These are phyloP conservation scores for Aspergillus nanangensis DNA, from an alignment of 495 filamentous ascomycete genomes.

Conservation along the genomic window DNA sequence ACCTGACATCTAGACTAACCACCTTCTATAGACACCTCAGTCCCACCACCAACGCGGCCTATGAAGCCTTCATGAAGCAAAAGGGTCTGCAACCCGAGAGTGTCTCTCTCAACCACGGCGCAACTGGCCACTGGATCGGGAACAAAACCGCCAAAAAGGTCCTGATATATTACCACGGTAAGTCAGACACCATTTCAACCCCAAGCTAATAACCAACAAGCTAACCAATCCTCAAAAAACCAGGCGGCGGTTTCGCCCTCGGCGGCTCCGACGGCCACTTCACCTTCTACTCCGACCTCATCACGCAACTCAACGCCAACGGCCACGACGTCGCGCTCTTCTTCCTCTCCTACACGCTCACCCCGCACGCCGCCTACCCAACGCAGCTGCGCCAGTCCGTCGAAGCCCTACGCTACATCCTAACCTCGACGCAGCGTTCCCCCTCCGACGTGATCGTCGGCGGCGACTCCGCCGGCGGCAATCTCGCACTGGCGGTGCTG, in stretches of 20 bases:
- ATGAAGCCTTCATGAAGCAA: conserved; percentile 40
- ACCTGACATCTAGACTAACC: neutral
- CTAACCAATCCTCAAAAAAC: neutral
- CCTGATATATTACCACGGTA: conserved; percentile 58
- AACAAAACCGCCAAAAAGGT: conserved; percentile 50
- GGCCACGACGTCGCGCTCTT: conserved; percentile 47
- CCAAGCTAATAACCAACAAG: neutral
- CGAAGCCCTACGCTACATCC: conserved; percentile 48
- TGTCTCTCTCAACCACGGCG: conserved; percentile 44
- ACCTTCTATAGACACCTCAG: conserved; percentile 21
- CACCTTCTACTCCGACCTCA: conserved; percentile 39
- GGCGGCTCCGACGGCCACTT: conserved; percentile 39
- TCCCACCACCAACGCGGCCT: conserved; percentile 38
- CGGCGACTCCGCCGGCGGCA: conserved; percentile 64
- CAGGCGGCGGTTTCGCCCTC: conserved; percentile 57
- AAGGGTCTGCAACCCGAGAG: conserved; percentile 42
- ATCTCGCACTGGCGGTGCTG: conserved; percentile 50
- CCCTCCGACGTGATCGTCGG: conserved; percentile 47
- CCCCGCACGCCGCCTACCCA: conserved; percentile 51
- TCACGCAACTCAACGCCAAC: conserved; percentile 34
- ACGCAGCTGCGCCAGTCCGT: conserved; percentile 54
- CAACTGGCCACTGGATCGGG: conserved; percentile 57
- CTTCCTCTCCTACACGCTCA: conserved; percentile 52
- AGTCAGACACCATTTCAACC: conserved; percentile 3
- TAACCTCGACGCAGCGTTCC: conserved; percentile 30